Percentiles rank a stretch among this genome's conserved stretches.
phyloP scores from a whole-genome alignment of 495 filamentous ascomycete species.

The Tuber indicum region DNA sequence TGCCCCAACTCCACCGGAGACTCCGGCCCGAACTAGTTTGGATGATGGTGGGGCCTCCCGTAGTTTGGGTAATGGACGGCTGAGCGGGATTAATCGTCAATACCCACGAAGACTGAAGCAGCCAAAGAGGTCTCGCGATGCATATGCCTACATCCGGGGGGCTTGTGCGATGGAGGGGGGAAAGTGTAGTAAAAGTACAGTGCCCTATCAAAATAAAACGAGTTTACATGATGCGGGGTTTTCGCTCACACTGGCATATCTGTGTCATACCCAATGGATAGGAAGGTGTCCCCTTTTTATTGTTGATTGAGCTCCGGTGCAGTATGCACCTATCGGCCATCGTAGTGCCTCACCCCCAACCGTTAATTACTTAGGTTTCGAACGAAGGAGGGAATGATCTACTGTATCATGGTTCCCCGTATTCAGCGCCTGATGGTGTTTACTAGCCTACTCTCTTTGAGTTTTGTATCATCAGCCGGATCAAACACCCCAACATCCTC shows the following conservation, averaged over 20 bases:
- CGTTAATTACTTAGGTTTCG: background rate
- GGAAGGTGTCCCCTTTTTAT: background rate
- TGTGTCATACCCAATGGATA: background rate
- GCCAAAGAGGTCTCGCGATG: background rate
- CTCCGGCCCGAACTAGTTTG: background rate
- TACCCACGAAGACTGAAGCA: background rate
- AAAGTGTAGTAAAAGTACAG: background rate
- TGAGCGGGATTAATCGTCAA: background rate
- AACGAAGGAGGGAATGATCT: background rate
- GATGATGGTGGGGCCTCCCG: background rate
- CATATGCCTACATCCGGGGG: background rate
- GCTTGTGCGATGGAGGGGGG: background rate
- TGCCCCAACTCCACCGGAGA: background rate
- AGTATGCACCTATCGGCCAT: too few relatives aligned
- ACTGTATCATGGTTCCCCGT: background rate
- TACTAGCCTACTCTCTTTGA: background rate
- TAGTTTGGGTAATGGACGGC: background rate
- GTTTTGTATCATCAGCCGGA: background rate
- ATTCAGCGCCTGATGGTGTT: background rate
- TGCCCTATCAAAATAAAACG: background rate
- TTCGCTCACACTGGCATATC: background rate
- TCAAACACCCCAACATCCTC: background rate
- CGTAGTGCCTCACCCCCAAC: background rate
- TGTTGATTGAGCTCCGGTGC: background rate
- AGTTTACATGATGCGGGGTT: background rate